These are phyloP conservation scores for Colletotrichum siamense DNA, from an alignment of 2,329 filamentous ascomycete genomes.

Conservation along the genomic window DNA sequence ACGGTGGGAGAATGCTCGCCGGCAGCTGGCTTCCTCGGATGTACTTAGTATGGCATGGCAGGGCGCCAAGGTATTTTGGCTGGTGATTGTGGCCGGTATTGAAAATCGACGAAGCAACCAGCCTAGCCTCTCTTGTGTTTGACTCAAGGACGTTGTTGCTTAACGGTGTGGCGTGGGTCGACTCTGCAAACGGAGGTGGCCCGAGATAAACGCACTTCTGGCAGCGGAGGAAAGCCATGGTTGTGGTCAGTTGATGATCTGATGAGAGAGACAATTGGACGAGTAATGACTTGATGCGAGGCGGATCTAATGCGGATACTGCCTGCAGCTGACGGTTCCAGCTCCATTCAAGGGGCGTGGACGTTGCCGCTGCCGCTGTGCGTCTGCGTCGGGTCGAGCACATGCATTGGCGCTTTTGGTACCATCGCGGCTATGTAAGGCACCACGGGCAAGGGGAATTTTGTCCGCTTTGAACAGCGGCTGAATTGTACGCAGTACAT, in stretches of 20 bases:
- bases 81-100: not conserved
- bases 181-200: not conserved
- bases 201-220: not conserved
- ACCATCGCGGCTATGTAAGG: slow-evolving; percentile 16
- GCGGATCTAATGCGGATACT: not conserved
- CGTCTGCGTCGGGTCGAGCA: not conserved
- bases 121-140: not conserved
- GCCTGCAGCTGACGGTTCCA: not conserved
- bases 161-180: not conserved
- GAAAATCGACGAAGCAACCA: not conserved
- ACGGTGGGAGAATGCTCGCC: not conserved
- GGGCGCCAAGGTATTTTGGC: not conserved
- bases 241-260: slow-evolving; percentile 2
- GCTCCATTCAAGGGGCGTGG: not conserved
- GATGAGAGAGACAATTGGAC: slow-evolving; percentile 2
- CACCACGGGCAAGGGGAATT: not conserved
- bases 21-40: not conserved
- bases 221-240: not conserved
- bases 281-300: slow-evolving; percentile 7
- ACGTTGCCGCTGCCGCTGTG: not conserved
- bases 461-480: not conserved
- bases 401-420: not conserved
- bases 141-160: not conserved
- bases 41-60: not conserved
- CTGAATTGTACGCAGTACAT: not conserved